Base-by-base conservation (phyloP, 441 rosid genomes). In the Rhodomyrtus psidioides region DNA sequence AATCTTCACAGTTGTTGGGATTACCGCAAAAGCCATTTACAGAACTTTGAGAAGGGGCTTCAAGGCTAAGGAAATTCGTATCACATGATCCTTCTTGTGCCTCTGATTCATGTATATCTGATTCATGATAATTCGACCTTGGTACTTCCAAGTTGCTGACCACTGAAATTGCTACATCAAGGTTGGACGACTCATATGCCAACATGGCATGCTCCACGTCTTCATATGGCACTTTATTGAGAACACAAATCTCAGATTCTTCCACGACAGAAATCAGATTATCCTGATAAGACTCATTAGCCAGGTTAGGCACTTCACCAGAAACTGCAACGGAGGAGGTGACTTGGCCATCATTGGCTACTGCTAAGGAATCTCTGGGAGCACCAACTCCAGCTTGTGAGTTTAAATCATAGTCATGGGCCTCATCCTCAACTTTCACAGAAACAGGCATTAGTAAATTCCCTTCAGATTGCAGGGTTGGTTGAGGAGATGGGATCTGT, bases 351-450 rank as follows among this genome's bases (percentile, higher is more conserved):
- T 53, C 58, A 88, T 49, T 83, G 81, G 65, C 85, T 55, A 70
- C 26, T 17, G 10, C 46, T 30, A 65, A 81, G 30, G 81, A 54
- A 85, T 55, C 83, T 51, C 54, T 46, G 1, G 54, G 62, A 85
- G 26, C 46, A 44, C 70, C 44, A 21, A 17, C 28, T 23, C 39
- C 57, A 53, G 23, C 42, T 28, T 75, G 53, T n/a, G 83, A 55
- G 46, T 54, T 57, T 44, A 39, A 26, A 85, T 55, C 30, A 34
- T 23, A 55, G 51, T 27, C 79, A 83, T 34, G 51, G 34, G 55
- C 53, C 83, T 74, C 86, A 42, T 53, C 88, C 88, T 93, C 93
- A 79, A 88, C 76, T 87, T 93, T 92, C 49, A 93, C 84, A 49
- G 87, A 84, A 85, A 87, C 26, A 30, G 91, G 86, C 70, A 85